Evolutionary conservation across 441 rosid species (phyloP), one percentile per base, ranked within the genome.

Genomic region (Adansonia gregorii): DNA sequence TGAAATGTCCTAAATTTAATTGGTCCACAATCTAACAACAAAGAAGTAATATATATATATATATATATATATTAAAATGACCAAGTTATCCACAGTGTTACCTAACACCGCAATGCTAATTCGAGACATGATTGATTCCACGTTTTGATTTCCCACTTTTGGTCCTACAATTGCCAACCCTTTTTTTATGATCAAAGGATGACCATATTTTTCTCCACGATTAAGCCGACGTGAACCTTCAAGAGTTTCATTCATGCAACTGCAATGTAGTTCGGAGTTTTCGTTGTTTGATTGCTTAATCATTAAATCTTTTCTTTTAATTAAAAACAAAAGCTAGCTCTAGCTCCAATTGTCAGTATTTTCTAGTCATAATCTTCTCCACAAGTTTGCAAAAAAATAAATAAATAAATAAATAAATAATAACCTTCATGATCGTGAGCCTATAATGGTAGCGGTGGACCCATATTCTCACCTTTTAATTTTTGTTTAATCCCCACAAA

Each of bases 121-220:
- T 1, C 39, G 39, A 35, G 2, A 56, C 56, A 67, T 67, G 63
- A 79, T 79, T 67, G 61, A 74, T 48, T 67, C 54, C 74, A 78
- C 61, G 54, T 78, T 74, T 78, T 39, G 9, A 35, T 17, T n/a
- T 12, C 52, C 10, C 2, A 51, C 6, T 45, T 51, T 12, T 0
- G 48, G 27, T 20, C 54, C 76, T 22, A 12, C 45, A 8, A 55
- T 15, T 10, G 2, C 27, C 20, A 20, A 20, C 14, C 31, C 24
- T 19, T 19, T n/a, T 22, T 60, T 11, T 24, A 60, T 24, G 41
- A 51, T 22, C 27, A 3, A 5, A 39, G 49, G 61, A 74, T 24
- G 22, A 31, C 75, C 24, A 63, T 61, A 24, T 45, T 0, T 35
- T 77, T 56, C 58, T 72, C 51, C 59, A 35, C 8, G 24, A 39